Base-by-base conservation (phyloP, 2,329 filamentous ascomycete species). In the Arthrocladium fulminans region DNA sequence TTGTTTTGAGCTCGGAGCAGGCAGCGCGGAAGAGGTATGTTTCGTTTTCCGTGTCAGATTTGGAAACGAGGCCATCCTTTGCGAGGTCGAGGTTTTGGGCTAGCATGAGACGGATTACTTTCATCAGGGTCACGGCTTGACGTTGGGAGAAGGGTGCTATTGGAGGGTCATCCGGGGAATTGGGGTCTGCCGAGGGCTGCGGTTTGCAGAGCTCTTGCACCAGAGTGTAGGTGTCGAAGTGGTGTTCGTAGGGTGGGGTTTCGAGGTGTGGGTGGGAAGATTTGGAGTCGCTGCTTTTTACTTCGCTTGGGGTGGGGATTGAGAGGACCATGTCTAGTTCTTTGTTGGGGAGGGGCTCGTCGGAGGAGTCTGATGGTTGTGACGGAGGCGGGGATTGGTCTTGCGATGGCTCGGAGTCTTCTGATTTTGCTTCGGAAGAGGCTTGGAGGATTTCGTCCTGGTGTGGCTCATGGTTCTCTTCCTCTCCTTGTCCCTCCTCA, bases 41-140 rank as follows among this genome's bases (percentile, higher is more conserved):
- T 67, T 96, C 86, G 64, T 97, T 98, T 63, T 97, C 90, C 30
- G 95, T 85, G 60, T 95, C 87, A 38, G 83, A 88, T 67, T 95
- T 96, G 65, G 83, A 88, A 9, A 96, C 86, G 7, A 97, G 73
- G 2, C 81, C 85, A 41, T 81, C 75, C 61, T 85, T 84, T 40
- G 92, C 92, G 12, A 88, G 72, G 49, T 88, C 81, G 50, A 97
- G 74, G 62, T 97, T 94, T 17, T 81, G 73, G 8, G 83, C 81
- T 12, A 98, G 70, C 43, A 94, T 74, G 2, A 75, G 75, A 19
- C 90, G 81, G 48, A 97, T 81, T 4, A 84, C 88, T 71, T 97
- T 97, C 92, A 98, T 98, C 45, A 88, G 74, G 4, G 83, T 87
- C 44, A 88, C 80, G 22, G 88, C 81, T 66, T 96, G 90, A 0